Conservation (phyloP, 169 alveolate species). For the Plasmodium coatneyi region DNA sequence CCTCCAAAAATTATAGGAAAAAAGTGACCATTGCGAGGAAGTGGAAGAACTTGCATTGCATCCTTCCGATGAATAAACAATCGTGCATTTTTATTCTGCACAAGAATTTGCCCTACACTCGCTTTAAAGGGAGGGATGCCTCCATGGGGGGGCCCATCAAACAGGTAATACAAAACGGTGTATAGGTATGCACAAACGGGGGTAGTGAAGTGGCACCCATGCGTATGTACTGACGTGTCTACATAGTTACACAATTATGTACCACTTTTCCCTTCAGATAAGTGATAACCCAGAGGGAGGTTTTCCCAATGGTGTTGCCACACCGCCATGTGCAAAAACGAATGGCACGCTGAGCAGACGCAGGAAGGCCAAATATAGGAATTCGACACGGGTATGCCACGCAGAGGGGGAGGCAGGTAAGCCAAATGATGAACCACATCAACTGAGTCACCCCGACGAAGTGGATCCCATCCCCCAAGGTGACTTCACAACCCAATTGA, state of each 20-base stretch:
- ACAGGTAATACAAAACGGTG: neutral
- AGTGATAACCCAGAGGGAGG: neutral
- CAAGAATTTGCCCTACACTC: slow-evolving; percentile 81
- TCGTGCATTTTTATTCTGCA: slow-evolving; percentile 84
- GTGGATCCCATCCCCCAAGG: slow-evolving; percentile 70
- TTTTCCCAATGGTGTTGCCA: neutral
- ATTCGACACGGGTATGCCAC: neutral
- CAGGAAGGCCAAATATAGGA: neutral
- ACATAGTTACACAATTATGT: neutral
- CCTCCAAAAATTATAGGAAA: slow-evolving; percentile 80
- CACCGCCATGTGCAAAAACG: neutral
- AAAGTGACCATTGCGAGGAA: slow-evolving; percentile 84
- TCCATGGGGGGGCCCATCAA: neutral
- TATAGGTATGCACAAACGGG: neutral
- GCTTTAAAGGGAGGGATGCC: slow-evolving; percentile 27
- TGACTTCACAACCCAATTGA: slow-evolving; percentile 1
- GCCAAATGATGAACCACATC: slow-evolving; percentile 18
- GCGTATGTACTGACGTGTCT: neutral
- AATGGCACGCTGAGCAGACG: neutral
- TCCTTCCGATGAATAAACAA: slow-evolving; percentile 79
- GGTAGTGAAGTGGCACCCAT: neutral
- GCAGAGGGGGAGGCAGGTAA: neutral
- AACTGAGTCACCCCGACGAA: slow-evolving; percentile 75
- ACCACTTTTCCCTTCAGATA: neutral
- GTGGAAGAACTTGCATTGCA: slow-evolving; percentile 85